Evolutionary conservation across 306 rosid species (phyloP), one percentile per base, ranked within the genome.

Genomic region (Vigna unguiculata): DNA sequence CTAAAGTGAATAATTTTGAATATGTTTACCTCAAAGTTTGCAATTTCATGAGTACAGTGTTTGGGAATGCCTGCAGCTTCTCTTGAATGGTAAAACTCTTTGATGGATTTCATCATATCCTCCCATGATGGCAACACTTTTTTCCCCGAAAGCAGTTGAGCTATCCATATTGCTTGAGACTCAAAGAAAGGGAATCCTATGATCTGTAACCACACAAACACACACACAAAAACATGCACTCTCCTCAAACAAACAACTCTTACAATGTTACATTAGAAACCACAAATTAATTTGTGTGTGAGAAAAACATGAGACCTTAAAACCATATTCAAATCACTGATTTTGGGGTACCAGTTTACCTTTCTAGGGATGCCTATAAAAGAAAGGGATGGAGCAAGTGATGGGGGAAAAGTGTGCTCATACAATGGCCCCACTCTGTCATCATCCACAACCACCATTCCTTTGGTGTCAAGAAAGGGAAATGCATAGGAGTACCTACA

Each of bases 101-200:
- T 79, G 76, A 92, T 95, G 82, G 97, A 92, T 67, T 78, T 82
- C 97, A 95, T 90, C 97, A 95, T 95, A 25, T 92, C 93, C 65
- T 89, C 93, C 81, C 82, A 77, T 87, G 97, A 84, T 89, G 98
- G 97, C 88, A 95, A 73, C 57, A 69, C 80, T 81, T 81, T 92
- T 89, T 88, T 95, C 81, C 91, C 97, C 0, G 96, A 90, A 70
- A 95, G 89, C 59, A 92, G 85, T 86, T 95, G 96, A 69, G 99
- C 96, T 89, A 92, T 89, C 99, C 97, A 95, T 85, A 74, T 90
- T 85, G 97, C 99, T 91, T 95, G 99, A 46, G 97, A 88, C 81
- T 95, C 97, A 88, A 92, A 95, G 91, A 94, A 94, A 76, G 96
- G 98, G 86, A 92, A 89, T 60, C 97, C 98, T 85, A 94, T 83